phyloP scores from a whole-genome alignment of 306 rosid genomes.

The Inga leiocalycina region DNA sequence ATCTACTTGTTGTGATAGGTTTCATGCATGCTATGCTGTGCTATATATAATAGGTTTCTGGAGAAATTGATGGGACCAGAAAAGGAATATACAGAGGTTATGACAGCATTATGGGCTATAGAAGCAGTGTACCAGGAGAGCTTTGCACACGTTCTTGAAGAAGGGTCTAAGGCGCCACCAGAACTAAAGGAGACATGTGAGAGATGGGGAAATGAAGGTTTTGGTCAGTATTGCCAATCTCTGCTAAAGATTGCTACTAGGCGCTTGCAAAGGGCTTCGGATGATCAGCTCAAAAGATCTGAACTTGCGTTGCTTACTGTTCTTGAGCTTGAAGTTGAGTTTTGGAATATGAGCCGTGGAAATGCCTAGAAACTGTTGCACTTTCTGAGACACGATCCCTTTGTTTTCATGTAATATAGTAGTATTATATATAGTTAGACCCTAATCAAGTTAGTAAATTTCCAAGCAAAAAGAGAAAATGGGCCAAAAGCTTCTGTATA shows the following conservation, averaged over 20 bases:
- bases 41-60: constrained; percentile 52
- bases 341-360: constrained; percentile 77
- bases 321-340: constrained; percentile 71
- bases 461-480: neutral
- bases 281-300: constrained; percentile 49
- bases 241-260: constrained; percentile 53
- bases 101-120: constrained; percentile 77
- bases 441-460: neutral
- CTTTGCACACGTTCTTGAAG: constrained; percentile 70
- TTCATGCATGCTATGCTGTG: neutral
- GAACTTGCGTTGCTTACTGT: constrained; percentile 56
- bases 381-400: neutral
- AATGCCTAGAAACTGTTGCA: constrained; percentile 24
- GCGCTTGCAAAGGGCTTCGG: constrained; percentile 51
- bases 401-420: neutral
- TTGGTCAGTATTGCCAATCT: constrained; percentile 64
- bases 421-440: neutral
- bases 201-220: constrained; percentile 84
- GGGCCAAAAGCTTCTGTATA: neutral
- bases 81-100: constrained; percentile 60
- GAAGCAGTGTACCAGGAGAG: constrained; percentile 89
- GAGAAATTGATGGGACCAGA: constrained; percentile 69
- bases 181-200: constrained; percentile 68
- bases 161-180: constrained; percentile 62
- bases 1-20: neutral